A percentile compares a stretch with the other conserved stretches of the same genome.
Evolutionary conservation across 192 early-diverging fungal genomes (phyloP).

Genomic region (Podila horticola): DNA sequence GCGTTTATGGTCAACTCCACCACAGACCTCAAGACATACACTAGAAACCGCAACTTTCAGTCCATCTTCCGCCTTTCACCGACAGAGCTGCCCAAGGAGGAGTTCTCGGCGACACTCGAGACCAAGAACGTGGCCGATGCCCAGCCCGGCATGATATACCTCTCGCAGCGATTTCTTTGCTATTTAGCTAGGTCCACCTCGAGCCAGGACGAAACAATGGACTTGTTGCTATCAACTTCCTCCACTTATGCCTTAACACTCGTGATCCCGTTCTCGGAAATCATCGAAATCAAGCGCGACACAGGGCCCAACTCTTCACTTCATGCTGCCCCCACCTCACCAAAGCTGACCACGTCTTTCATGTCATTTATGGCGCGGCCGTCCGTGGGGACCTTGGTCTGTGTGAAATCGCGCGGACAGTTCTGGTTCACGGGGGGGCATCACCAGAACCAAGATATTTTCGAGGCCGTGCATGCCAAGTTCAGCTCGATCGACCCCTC

Average conservation of each 20-base stretch:
- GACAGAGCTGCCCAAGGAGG: constrained; percentile 8
- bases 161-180: constrained; percentile 37
- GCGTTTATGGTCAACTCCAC: constrained; percentile 16
- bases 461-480: constrained; percentile 12
- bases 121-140: constrained; percentile 20
- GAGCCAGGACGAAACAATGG: not conserved
- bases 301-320: constrained; percentile 14
- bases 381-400: constrained; percentile 11
- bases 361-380: constrained; percentile 26
- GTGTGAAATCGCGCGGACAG: constrained; percentile 10
- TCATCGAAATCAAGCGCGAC: constrained; percentile 35
- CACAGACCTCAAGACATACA: constrained; percentile 20
- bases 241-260: constrained; percentile 11
- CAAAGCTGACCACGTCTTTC: constrained; percentile 2
- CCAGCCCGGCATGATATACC: constrained; percentile 13
- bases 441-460: constrained; percentile 27
- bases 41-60: constrained; percentile 4
- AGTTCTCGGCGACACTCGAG: constrained; percentile 21
- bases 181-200: constrained; percentile 14
- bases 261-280: constrained; percentile 33
- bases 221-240: not conserved
- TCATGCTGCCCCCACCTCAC: not conserved
- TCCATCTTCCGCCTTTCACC: constrained; percentile 25
- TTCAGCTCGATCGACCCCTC: not conserved
- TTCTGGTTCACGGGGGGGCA: constrained; percentile 26